These are phyloP conservation scores for Tetrahymena borealis DNA, from an alignment of 73 alveolate genomes.

Conservation along the genomic window DNA sequence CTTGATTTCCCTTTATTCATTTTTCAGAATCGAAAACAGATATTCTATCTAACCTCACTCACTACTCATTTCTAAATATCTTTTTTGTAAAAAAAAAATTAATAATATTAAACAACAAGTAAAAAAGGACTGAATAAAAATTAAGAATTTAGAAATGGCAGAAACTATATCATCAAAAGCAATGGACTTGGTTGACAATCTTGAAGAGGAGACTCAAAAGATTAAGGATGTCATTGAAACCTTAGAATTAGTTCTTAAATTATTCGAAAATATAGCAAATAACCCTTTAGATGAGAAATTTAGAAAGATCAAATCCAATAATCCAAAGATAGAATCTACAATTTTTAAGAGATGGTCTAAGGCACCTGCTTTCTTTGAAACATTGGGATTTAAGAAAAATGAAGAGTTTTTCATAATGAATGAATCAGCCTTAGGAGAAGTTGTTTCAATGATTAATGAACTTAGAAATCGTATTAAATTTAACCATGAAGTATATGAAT, in stretches of 20 bases:
- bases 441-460: neutral
- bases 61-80: too few relatives aligned
- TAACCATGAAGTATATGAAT: neutral
- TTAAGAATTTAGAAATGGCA: neutral
- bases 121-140: too few relatives aligned
- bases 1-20: too few relatives aligned
- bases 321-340: neutral
- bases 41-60: too few relatives aligned
- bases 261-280: neutral
- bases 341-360: neutral
- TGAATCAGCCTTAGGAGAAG: neutral
- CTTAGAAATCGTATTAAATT: neutral
- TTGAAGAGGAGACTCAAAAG: neutral
- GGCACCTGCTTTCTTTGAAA: neutral
- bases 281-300: neutral
- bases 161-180: neutral
- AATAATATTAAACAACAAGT: too few relatives aligned
- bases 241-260: neutral
- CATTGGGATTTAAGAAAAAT: neutral
- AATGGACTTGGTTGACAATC: neutral
- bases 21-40: too few relatives aligned
- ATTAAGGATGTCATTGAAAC: neutral
- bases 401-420: neutral
- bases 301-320: neutral
- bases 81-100: too few relatives aligned